These are phyloP conservation scores for Onygenales sp. DNA, from an alignment of 2,329 filamentous ascomycete genomes.

Conservation along the genomic window DNA sequence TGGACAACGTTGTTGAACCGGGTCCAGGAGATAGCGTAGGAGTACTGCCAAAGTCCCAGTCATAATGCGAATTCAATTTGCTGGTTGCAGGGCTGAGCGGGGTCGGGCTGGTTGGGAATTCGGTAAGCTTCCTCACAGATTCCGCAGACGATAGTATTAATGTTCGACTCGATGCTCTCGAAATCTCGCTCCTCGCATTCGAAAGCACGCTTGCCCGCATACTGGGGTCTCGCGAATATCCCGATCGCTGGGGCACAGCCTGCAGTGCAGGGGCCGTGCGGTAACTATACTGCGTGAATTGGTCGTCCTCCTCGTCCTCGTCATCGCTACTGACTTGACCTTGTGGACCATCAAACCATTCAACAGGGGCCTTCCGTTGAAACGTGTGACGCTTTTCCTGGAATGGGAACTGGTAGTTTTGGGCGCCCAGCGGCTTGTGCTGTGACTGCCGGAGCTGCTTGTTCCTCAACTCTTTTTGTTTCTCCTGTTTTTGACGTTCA, in stretches of 20 bases:
- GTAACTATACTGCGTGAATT: not conserved
- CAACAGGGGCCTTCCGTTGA: conserved; percentile 5
- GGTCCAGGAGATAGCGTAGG: not conserved
- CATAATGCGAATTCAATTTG: conserved; percentile 11
- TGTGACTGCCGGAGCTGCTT: conserved; percentile 3
- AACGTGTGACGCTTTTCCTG: not conserved
- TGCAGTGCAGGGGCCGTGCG: conserved; percentile 7
- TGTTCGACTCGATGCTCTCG: conserved; percentile 6
- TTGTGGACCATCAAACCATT: conserved; percentile 27
- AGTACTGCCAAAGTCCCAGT: conserved; percentile 12
- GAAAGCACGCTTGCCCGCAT: conserved; percentile 3
- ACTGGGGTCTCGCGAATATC: conserved; percentile 2
- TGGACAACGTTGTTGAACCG: conserved; percentile 16
- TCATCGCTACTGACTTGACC: conserved; percentile 22
- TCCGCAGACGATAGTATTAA: not conserved
- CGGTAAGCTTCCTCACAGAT: conserved; percentile 1
- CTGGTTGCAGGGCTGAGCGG: not conserved
- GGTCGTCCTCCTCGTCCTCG: conserved; percentile 7
- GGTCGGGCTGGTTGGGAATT: not conserved
- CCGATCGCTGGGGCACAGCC: not conserved
- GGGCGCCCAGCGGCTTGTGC: conserved; percentile 10
- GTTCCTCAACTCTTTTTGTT: not conserved
- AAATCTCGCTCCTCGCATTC: not conserved
- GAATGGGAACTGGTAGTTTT: conserved; percentile 1
- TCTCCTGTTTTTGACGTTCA: not conserved